These are phyloP conservation scores for Trypanosoma melophagium DNA, from an alignment of 208 protist genomes.

Conservation along the genomic window DNA sequence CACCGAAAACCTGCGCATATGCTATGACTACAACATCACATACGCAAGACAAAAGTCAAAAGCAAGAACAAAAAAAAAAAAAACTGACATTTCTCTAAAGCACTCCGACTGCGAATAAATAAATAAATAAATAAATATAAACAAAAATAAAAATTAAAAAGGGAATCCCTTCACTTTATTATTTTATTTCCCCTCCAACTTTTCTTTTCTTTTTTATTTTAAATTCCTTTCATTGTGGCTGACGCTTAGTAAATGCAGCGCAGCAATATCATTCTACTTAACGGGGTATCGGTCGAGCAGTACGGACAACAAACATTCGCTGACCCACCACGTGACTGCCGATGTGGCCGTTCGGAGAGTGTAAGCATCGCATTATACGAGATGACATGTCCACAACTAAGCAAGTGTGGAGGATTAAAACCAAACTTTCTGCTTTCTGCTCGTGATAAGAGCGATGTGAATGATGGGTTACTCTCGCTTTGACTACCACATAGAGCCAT, in stretches of 20 bases:
- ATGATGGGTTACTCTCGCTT: neutral
- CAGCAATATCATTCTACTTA: conserved; percentile 44
- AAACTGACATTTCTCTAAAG: no score
- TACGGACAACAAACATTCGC: conserved; percentile 64
- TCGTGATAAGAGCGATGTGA: no score
- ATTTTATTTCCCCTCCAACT: neutral
- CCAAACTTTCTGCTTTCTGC: conserved; percentile 2
- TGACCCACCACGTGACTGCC: conserved; percentile 19
- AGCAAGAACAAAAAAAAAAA: no score
- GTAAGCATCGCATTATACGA: conserved; percentile 54
- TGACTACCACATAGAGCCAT: conserved; percentile 41
- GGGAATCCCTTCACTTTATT: neutral
- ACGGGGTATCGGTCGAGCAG: conserved; percentile 44
- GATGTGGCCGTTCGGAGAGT: conserved; percentile 31
- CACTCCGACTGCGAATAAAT: neutral
- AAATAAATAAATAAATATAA: neutral
- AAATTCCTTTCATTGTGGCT: neutral
- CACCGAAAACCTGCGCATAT: no score
- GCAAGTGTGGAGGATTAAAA: conserved; percentile 64
- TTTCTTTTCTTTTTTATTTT: neutral
- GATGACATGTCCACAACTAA: conserved; percentile 78
- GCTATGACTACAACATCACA: no score
- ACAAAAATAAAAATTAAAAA: neutral
- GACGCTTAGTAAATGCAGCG: conserved; percentile 48
- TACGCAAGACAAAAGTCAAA: no score